Conservation (phyloP, 768 basidiomycete genomes). For the Pleurotus ostreatus region DNA sequence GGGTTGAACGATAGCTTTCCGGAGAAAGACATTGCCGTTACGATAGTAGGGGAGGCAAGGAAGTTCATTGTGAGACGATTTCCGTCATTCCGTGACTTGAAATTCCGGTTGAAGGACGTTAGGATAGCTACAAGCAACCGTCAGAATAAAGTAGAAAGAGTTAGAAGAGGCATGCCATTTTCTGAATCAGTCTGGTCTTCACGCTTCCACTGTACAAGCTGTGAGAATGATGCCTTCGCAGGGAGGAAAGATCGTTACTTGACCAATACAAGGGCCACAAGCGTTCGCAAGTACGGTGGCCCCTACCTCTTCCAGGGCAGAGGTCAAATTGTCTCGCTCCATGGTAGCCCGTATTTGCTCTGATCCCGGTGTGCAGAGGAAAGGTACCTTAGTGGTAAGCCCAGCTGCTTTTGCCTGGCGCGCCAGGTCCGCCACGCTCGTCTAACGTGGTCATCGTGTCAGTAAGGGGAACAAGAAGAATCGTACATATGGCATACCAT, state of each 20-base stretch:
- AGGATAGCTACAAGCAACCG: conserved; percentile 64
- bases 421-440: conserved; percentile 88
- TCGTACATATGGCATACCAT: conserved; percentile 50
- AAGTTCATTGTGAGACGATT: conserved; percentile 96
- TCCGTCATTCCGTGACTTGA: conserved; percentile 94
- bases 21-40: conserved; percentile 96
- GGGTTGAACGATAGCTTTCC: conserved; percentile 95
- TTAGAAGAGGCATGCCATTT: conserved; percentile 59
- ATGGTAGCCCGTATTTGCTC: conserved; percentile 98
- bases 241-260: conserved; percentile 39
- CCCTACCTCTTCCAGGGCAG: conserved; percentile 81
- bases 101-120: conserved; percentile 91
- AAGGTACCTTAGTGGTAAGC: conserved; percentile 77
- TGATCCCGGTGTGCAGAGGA: conserved; percentile 86
- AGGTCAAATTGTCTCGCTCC: conserved; percentile 88
- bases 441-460: conserved; percentile 41
- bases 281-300: conserved; percentile 95
- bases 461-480: not conserved
- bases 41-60: conserved; percentile 93
- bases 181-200: conserved; percentile 84
- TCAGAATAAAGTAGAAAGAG: conserved; percentile 3
- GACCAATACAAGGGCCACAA: conserved; percentile 98
- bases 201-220: conserved; percentile 75
- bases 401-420: conserved; percentile 84
- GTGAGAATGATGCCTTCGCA: not conserved